A percentile compares a stretch with the other conserved stretches of the same genome.
Conservation (phyloP, 23 red algal species). For the Gracilaria vermiculophylla region DNA sequence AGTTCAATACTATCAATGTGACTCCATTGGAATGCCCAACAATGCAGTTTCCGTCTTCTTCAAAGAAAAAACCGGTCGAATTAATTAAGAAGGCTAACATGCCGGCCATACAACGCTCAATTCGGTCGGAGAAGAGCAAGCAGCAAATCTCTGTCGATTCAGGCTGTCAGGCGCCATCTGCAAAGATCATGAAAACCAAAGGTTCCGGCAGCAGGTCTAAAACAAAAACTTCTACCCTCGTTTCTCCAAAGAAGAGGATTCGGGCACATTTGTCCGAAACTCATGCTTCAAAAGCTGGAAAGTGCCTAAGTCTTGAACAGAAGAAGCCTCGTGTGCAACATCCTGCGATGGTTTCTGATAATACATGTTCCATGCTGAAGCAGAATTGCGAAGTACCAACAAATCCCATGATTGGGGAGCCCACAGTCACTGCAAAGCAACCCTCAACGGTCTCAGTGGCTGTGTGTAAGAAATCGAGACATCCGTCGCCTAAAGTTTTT, state of each 20-base stretch:
- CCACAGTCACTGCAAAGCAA: not conserved
- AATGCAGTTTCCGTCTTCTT: not conserved
- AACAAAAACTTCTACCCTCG: not conserved
- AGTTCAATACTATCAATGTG: not conserved
- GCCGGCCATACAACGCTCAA: not conserved
- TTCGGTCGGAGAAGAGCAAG: not conserved
- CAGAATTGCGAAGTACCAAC: not conserved
- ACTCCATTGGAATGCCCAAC: not conserved
- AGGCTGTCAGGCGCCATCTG: not conserved
- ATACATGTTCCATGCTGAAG: not conserved
- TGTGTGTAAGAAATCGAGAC: not conserved
- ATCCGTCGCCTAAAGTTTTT: slow-evolving; percentile 3
- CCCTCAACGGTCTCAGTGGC: not conserved
- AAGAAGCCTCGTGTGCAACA: not conserved
- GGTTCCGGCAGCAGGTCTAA: not conserved
- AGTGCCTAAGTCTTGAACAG: not conserved
- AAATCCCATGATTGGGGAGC: not conserved
- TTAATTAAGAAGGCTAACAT: not conserved
- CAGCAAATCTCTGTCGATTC: not conserved
- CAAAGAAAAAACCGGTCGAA: not conserved
- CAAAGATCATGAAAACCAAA: not conserved
- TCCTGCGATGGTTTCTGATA: not conserved
- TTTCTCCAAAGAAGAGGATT: not conserved
- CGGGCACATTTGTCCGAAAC: not conserved
- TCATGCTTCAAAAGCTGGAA: not conserved